These are phyloP conservation scores for Annulohypoxylon bovei DNA, from an alignment of 495 filamentous ascomycete species.

Conservation along the genomic window DNA sequence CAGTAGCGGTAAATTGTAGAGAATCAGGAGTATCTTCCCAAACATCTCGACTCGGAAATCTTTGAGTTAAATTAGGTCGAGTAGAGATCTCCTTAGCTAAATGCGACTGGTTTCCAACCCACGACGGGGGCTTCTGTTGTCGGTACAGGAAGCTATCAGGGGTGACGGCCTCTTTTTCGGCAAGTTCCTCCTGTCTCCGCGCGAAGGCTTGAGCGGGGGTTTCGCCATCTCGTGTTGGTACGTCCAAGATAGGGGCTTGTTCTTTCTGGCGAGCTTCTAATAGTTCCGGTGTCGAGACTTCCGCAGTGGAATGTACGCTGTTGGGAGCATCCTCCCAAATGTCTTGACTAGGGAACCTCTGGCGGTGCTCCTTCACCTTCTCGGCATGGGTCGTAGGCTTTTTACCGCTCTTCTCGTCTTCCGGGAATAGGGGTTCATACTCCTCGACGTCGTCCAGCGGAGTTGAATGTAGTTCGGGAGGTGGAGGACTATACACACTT, in stretches of 20 bases:
- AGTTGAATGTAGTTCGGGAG: constrained; percentile 64
- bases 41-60: constrained; percentile 93
- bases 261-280: constrained; percentile 54
- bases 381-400: constrained; percentile 58
- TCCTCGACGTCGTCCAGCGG: constrained; percentile 91
- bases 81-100: constrained; percentile 50
- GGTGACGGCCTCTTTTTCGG: constrained; percentile 57
- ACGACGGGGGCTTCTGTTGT: constrained; percentile 59
- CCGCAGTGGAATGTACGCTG: constrained; percentile 82
- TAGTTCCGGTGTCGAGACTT: constrained; percentile 82
- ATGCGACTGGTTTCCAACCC: constrained; percentile 55
- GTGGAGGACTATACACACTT: constrained; percentile 61
- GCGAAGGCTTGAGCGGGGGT: constrained; percentile 65
- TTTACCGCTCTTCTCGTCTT: constrained; percentile 73
- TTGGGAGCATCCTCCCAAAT: constrained; percentile 97
- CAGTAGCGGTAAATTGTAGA: constrained; percentile 80
- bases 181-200: constrained; percentile 63
- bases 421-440: constrained; percentile 94
- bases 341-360: constrained; percentile 91
- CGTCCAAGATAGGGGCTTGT: constrained; percentile 24
- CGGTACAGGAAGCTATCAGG: constrained; percentile 55
- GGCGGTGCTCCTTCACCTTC: constrained; percentile 65
- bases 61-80: constrained; percentile 64
- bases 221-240: constrained; percentile 52
- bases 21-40: constrained; percentile 97